Evolutionary conservation across 495 filamentous ascomycete species (phyloP), one percentile per base, ranked within the genome.

Genomic region (Talaromyces borbonicus): DNA sequence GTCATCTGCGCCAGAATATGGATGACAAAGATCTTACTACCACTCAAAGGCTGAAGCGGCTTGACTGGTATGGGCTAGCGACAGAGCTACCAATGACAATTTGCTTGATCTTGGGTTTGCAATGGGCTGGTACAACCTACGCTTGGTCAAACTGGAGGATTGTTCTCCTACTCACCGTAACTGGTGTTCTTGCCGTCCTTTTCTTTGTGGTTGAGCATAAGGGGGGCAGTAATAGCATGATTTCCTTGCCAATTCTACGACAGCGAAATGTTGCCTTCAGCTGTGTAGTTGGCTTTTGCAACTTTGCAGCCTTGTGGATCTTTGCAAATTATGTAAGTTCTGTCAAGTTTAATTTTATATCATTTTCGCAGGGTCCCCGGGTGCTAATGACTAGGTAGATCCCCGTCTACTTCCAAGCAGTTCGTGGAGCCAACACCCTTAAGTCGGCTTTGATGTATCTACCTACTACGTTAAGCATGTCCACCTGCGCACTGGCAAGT

Each of bases 381-480:
- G 33, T 36, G 33, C 33, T 36, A 36, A 36, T 36, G 33, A 14
- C 6, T n/a, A 5, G 33, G 12, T 63, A 61, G 20, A 50, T 64
- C 3, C 41, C 55, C 3, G 50, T 60, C 16, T 64, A 56, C 54
- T 67, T 67, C 24, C 62, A 71, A 47, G 54, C 58, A 3, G 52
- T 59, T 40, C 56, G 61, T 12, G 50, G 30, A 0, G 51, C 51
- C 51, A 49, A 0, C 50, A 62, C 16, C 53, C 52, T 3, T 11
- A 49, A 2, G 43, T 58, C 5, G 65, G 60, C 0, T 48, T 67
- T 46, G 31, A 51, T 31, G 56, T 52, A 7, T 22, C 42, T 71
- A 3, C 62, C 68, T 0, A 29, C 59, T 12, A 48, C 69, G 7
- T 29, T 62, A 1, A 43, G 46, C 22, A 35, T 56, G 22, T 51